Conservation (phyloP, 371 early-diverging fungal species). For the Mucor indicus region DNA sequence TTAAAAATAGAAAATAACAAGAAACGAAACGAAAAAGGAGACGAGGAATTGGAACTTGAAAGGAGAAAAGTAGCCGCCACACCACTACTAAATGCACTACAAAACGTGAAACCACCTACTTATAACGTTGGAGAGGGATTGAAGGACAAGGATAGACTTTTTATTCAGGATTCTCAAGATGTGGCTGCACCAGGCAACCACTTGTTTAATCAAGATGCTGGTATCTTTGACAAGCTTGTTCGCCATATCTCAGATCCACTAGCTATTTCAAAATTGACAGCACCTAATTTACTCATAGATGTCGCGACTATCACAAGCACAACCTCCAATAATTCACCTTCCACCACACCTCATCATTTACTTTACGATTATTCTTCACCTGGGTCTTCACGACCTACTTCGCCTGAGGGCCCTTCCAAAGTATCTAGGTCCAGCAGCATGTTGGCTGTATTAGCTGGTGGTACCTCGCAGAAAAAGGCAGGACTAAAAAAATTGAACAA, state of each 20-base stretch:
- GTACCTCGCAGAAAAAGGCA: conserved; percentile 10
- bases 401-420: conserved; percentile 3
- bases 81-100: conserved; percentile 20
- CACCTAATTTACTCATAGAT: conserved; percentile 43
- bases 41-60: background rate
- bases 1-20: background rate
- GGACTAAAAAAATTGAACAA: conserved; percentile 7
- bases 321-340: background rate
- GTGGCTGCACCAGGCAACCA: conserved; percentile 42
- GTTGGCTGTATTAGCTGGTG: conserved; percentile 37
- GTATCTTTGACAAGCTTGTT: conserved; percentile 36
- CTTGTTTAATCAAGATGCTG: conserved; percentile 28
- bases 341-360: too few species aligned
- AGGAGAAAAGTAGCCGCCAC: conserved; percentile 1
- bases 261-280: conserved; percentile 34
- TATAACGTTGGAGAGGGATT: conserved; percentile 24
- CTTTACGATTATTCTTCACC: conserved; percentile 2
- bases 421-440: conserved; percentile 20
- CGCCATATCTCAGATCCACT: conserved; percentile 34
- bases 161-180: conserved; percentile 31
- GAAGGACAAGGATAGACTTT: conserved; percentile 26
- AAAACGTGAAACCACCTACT: conserved; percentile 12
- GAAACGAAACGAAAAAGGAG: background rate
- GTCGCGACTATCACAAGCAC: conserved; percentile 15
- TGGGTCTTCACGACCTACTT: conserved; percentile 7